Conservation (phyloP, 139 green algal genomes). For the Astrephomene gubernaculifera region DNA sequence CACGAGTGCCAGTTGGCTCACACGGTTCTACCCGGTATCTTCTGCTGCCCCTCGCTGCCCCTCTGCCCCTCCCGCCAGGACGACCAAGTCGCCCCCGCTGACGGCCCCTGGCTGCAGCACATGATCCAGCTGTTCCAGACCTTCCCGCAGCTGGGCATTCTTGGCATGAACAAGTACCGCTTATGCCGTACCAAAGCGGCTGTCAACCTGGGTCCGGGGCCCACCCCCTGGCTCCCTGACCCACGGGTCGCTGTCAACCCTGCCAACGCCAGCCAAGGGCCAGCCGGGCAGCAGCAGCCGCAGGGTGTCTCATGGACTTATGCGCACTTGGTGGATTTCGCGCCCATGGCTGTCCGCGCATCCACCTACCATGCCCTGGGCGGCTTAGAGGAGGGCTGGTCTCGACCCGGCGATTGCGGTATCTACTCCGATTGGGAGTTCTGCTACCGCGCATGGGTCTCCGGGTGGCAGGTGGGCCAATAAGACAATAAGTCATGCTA, state of each 20-base stretch:
- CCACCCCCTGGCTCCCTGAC: background rate
- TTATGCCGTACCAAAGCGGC: background rate
- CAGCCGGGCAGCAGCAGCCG: too few species aligned
- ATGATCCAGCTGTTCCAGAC: background rate
- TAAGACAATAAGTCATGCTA: too few species aligned
- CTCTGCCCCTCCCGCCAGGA: too few species aligned
- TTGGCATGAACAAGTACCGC: conserved; percentile 43
- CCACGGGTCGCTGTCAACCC: background rate
- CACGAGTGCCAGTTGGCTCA: too few species aligned
- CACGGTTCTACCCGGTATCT: too few species aligned
- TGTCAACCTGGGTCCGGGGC: conserved; percentile 10
- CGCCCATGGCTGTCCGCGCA: conserved; percentile 38
- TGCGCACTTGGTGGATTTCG: conserved; percentile 33
- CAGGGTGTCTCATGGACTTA: background rate
- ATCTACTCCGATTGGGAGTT: conserved; percentile 50
- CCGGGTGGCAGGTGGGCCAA: conserved; percentile 45
- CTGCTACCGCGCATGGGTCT: conserved; percentile 38
- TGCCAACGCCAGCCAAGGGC: background rate
- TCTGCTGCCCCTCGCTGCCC: too few species aligned
- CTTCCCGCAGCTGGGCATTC: background rate
- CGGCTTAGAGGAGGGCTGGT: conserved; percentile 44
- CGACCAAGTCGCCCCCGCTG: conserved; percentile 7
- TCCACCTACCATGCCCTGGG: conserved; percentile 11
- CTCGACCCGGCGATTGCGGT: conserved; percentile 41
- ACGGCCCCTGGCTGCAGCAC: background rate